A percentile compares a stretch with the other conserved stretches of the same genome.
These are phyloP conservation scores for Dactylonectria estremocensis DNA, from an alignment of 2,329 filamentous ascomycete species.

Conservation along the genomic window DNA sequence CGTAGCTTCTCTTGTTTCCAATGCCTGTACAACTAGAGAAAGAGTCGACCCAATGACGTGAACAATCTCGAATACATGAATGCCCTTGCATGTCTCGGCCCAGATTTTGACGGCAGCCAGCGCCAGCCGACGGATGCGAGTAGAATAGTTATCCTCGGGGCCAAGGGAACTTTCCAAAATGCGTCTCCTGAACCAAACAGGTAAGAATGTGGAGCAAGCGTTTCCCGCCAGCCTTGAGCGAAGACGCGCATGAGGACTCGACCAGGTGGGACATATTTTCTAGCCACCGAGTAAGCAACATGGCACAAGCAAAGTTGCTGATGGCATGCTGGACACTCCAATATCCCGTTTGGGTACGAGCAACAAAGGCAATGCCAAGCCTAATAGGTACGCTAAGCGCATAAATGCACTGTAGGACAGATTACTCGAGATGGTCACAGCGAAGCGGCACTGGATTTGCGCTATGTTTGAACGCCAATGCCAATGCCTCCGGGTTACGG, in stretches of 20 bases:
- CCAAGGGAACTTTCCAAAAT: constrained; percentile 35
- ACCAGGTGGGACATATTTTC: constrained; percentile 35
- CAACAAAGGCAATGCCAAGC: constrained; percentile 67
- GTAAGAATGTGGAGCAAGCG: constrained; percentile 42
- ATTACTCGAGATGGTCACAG: constrained; percentile 63
- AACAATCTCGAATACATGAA: constrained; percentile 48
- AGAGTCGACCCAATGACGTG: constrained; percentile 41
- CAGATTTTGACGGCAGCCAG: constrained; percentile 48
- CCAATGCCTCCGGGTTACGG: constrained; percentile 62
- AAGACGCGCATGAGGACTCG: constrained; percentile 20
- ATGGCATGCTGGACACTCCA: constrained; percentile 70
- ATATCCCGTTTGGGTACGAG: constrained; percentile 66
- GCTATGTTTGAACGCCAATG: constrained; percentile 55
- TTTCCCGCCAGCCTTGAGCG: constrained; percentile 38
- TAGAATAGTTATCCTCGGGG: constrained; percentile 34
- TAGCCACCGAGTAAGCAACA: constrained; percentile 62
- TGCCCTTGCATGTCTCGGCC: constrained; percentile 50
- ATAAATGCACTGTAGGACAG: constrained; percentile 67
- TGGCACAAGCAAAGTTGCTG: constrained; percentile 67
- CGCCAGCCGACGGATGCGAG: constrained; percentile 37
- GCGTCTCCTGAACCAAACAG: constrained; percentile 46
- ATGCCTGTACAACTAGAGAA: constrained; percentile 19
- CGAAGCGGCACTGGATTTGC: constrained; percentile 55
- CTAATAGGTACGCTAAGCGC: constrained; percentile 68
- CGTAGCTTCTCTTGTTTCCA: no score